Evolutionary conservation across 139 green algal species (phyloP).

Genomic region (Raphidocelis subcapitata): DNA sequence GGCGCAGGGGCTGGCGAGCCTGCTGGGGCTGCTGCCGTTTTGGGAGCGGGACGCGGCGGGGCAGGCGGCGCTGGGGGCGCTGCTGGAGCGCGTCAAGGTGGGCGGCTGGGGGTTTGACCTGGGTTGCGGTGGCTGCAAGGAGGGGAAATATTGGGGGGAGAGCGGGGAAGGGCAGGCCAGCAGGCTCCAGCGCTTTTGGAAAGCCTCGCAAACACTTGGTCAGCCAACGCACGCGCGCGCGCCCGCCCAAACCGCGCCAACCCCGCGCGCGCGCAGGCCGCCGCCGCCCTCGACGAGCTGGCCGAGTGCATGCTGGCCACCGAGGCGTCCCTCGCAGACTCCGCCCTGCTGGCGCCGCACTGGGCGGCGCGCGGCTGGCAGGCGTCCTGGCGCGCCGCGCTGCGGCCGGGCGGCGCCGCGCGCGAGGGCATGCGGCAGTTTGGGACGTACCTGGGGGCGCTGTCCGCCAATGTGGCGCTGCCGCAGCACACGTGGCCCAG

Average conservation of each 20-base stretch:
- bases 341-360: neutral
- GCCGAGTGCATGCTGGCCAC: constrained; percentile 1
- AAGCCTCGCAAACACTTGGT: no score
- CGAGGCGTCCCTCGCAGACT: neutral
- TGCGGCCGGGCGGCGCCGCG: constrained; percentile 10
- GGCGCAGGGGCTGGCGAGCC: constrained; percentile 35
- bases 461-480: constrained; percentile 42
- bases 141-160: no score
- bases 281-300: neutral
- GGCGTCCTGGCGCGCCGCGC: constrained; percentile 41
- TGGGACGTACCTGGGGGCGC: constrained; percentile 47
- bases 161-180: no score
- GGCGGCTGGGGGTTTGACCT: neutral
- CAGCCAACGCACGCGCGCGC: no score
- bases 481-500: constrained; percentile 43
- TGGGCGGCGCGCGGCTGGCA: constrained; percentile 38
- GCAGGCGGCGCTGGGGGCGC: constrained; percentile 15
- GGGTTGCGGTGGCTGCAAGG: neutral
- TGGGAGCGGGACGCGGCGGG: constrained; percentile 8
- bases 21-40: constrained; percentile 16
- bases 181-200: no score
- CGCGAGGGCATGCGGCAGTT: constrained; percentile 31
- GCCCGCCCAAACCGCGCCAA: no score
- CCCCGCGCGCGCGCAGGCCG: neutral
- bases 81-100: constrained; percentile 14